Evolutionary conservation across 164 flowering plant genomes (phyloP).

Genomic region (Paratinospora sagittata): DNA sequence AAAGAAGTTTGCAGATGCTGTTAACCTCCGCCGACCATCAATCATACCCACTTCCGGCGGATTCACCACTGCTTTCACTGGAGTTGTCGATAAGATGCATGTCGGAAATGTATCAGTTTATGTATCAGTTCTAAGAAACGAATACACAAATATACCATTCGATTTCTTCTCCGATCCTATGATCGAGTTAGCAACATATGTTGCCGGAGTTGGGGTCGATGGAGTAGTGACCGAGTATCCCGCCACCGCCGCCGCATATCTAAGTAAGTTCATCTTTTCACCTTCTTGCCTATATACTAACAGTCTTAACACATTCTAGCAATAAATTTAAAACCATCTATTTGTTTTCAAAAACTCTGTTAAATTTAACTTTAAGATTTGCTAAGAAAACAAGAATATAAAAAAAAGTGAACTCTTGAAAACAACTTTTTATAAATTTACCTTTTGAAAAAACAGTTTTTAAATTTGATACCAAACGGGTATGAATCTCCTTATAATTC

Average conservation of each 20-base stretch:
- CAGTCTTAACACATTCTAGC: neutral
- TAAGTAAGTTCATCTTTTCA: constrained; percentile 51
- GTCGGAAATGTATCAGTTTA: constrained; percentile 66
- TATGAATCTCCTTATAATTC: neutral
- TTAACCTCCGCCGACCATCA: constrained; percentile 41
- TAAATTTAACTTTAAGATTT: too few relatives aligned
- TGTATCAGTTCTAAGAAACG: constrained; percentile 51
- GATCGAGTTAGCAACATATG: constrained; percentile 49
- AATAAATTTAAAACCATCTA: neutral
- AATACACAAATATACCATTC: constrained; percentile 39
- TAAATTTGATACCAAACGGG: too few relatives aligned
- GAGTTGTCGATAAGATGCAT: constrained; percentile 42
- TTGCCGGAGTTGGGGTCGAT: constrained; percentile 33
- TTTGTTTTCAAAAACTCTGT: too few relatives aligned
- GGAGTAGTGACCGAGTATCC: constrained; percentile 80
- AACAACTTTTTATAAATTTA: too few relatives aligned
- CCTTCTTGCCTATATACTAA: neutral
- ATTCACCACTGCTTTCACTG: constrained; percentile 34
- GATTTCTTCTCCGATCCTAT: constrained; percentile 76
- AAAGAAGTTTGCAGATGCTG: constrained; percentile 67
- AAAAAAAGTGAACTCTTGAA: too few relatives aligned
- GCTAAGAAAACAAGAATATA: too few relatives aligned
- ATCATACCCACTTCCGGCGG: constrained; percentile 15
- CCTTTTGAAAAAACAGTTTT: too few relatives aligned
- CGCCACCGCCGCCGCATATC: constrained; percentile 61